Percentiles rank a stretch among this genome's conserved stretches.
These are phyloP conservation scores for Lactarius vividus DNA, from an alignment of 768 basidiomycete species.

Conservation along the genomic window DNA sequence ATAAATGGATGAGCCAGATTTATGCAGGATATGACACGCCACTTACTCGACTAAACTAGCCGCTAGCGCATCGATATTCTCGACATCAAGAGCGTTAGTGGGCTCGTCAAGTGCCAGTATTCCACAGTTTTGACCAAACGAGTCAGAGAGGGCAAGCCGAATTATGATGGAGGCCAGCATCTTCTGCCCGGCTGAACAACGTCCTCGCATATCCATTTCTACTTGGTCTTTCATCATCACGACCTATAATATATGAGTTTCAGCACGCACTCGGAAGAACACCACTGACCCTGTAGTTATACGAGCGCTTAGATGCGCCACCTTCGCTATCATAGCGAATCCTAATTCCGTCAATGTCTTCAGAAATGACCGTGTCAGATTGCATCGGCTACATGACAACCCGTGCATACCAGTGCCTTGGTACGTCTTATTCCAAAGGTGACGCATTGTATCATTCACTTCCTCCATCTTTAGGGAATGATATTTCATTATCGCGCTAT, in stretches of 20 bases:
- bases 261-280: constrained; percentile 18
- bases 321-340: constrained; percentile 94
- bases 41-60: constrained; percentile 88
- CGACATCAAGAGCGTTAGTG: constrained; percentile 93
- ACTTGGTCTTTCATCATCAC: constrained; percentile 99
- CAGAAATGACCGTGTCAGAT: constrained; percentile 12
- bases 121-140: constrained; percentile 96
- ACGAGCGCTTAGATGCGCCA: constrained; percentile 83
- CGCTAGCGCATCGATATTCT: constrained; percentile 94
- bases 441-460: constrained; percentile 96
- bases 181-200: constrained; percentile 98
- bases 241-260: constrained; percentile 51
- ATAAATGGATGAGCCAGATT: constrained; percentile 18
- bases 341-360: constrained; percentile 97
- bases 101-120: constrained; percentile 98
- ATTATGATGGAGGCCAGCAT: constrained; percentile 99
- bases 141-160: constrained; percentile 93
- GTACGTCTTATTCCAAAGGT: constrained; percentile 98
- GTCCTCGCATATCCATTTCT: constrained; percentile 99
- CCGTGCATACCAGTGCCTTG: constrained; percentile 82
- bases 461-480: constrained; percentile 98
- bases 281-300: constrained; percentile 86
- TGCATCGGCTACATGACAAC: neutral
- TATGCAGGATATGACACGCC: neutral
- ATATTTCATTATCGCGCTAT: constrained; percentile 97